A percentile compares a stretch with the other conserved stretches of the same genome.
phyloP scores from a whole-genome alignment of 768 basidiomycete genomes.

The Termitomyces sp. region DNA sequence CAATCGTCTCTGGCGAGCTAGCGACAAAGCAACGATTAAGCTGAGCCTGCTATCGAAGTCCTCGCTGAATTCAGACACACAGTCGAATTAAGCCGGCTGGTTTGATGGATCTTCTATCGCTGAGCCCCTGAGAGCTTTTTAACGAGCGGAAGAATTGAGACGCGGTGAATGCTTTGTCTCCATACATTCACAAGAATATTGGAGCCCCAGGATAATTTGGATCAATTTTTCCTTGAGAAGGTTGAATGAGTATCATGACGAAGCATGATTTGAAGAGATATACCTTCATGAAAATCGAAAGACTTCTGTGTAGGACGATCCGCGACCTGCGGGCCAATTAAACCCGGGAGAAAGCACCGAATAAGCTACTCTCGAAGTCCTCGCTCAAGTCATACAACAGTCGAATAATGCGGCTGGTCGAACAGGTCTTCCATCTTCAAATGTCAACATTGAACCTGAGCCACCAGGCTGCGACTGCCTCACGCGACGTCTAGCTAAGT shows the following conservation, averaged over 20 bases:
- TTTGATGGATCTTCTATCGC: not conserved
- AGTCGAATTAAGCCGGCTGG: not conserved
- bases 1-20: no score
- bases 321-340: not conserved
- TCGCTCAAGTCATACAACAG: not conserved
- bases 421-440: constrained; percentile 1
- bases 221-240: not conserved
- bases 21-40: not conserved
- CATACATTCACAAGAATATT: no score
- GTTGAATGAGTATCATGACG: not conserved
- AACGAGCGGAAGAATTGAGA: no score
- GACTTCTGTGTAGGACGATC: constrained; percentile 1
- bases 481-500: not conserved
- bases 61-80: not conserved
- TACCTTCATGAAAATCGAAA: constrained; percentile 8
- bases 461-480: constrained; percentile 5
- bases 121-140: no score
- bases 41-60: constrained; percentile 6
- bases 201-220: no score
- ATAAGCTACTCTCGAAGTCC: constrained; percentile 1
- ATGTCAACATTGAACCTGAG: constrained; percentile 3
- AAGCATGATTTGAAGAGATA: no score
- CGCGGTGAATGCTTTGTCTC: no score
- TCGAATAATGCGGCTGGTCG: not conserved
- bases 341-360: constrained; percentile 1